Base-by-base conservation (phyloP, 768 basidiomycete genomes). In the Solioccasus polychromus region DNA sequence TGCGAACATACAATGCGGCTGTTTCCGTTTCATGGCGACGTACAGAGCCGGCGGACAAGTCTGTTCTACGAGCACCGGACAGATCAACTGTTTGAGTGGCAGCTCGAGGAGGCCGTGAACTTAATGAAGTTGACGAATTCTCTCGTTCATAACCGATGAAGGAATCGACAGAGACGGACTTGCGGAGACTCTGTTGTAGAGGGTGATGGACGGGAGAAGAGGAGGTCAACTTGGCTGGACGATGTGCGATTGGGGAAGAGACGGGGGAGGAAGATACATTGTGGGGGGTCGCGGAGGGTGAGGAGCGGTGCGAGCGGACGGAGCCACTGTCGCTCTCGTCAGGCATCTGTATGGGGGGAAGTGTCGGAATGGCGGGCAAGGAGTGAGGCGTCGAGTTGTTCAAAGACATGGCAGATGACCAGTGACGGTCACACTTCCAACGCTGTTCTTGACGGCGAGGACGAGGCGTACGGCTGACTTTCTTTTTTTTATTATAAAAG, bases 111-210 rank as follows among this genome's bases (percentile, higher is more conserved):
- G 70, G 65, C 3, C 72, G 68, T 32, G 71, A 62, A 31, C 58
- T 56, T 18, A 64, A 54, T 14, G 59, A 17, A 43, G 61, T 48
- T 8, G 65, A 52, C 23, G 64, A 47, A 39, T 61, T 62, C 34
- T 73, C 70, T 52, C 68, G 69, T 53, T 67, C 65, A 58, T 71
- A 70, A 28, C 68, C 70, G 39, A 78, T 74, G 62, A 89, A 83
- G 9, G 88, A 89, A 64, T 89, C 88, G 48, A 82, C 85, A 18
- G 88, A 89, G 48, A 85, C 66, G 23, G 86, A 84, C 69, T 88
- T 88, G 56, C 85, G 77, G 44, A 89, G 75, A 48, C 59, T 61
- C 44, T 56, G 57, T 43, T 62, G 62, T 28, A 57, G 42, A 30
- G 52, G 46, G 17, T 46, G 53, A 56, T 59, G 61, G 39, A 62